Base-by-base conservation (phyloP, 1,284 basidiomycete species). In the Singerocomus rubriflavus region DNA sequence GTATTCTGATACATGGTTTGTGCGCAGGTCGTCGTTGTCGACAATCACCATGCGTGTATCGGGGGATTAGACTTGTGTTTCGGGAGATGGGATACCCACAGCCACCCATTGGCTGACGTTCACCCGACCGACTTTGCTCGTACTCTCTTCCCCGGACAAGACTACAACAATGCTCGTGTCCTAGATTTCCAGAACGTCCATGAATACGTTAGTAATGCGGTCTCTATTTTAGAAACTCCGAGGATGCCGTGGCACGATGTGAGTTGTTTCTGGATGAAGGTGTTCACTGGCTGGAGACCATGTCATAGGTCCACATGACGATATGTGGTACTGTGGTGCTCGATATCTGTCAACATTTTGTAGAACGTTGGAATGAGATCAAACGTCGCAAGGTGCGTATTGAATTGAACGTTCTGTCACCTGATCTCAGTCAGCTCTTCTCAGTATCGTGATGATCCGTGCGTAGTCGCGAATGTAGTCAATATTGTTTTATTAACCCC, bases 231-330 rank as follows among this genome's bases (percentile, higher is more conserved):
- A 47, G 88, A 91, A 53, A 84, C 76, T 13, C 76, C 82, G 5
- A 77, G 90, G 58, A 93, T 93, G 91, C 91, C 91, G 2, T 93
- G 91, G 91, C 89, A 93, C 60, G 91, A 93, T 71, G 86, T 88
- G 48, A 50, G 80, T 71, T 14, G n/a, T 37, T 45, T 30, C 29
- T 33, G 5, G 21, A 36, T 14, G 25, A 13, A 0, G 3, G 39
- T 27, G 36, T 40, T 48, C 27, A 40, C 29, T 36, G 13, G 29
- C 27, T 51, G 50, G 31, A 53, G 11, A 16, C 29, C 25, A 14
- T 16, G 46, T 6, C 46, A 11, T 64, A 88, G 84, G 79, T 85
- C n/a, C 88, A 91, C 56, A 88, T 93, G 83, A 93, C 91, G 4
- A 70, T 97, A 16, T 75, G 82, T 17, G 95, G 94, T 0, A 83